Evolutionary conservation across 2,329 filamentous ascomycete genomes (phyloP).

Genomic region (Alternaria alternata): DNA sequence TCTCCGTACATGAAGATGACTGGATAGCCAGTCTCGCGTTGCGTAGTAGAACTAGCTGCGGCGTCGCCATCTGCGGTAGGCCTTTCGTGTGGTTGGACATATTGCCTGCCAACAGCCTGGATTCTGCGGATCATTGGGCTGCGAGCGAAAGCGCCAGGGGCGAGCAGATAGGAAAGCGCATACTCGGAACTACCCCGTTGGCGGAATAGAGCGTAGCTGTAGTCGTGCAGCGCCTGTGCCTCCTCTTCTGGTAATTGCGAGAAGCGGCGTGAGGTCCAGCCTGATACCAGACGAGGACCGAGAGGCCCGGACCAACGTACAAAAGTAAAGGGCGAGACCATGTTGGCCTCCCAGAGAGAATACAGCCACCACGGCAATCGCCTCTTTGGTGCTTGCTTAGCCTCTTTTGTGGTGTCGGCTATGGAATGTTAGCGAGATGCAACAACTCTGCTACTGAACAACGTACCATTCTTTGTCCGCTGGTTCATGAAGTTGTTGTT

Average conservation of each 20-base stretch:
- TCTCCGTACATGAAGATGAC: conserved; percentile 96
- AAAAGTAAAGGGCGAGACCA: conserved; percentile 88
- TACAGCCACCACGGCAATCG: conserved; percentile 85
- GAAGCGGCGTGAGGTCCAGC: conserved; percentile 93
- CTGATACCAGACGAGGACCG: conserved; percentile 89
- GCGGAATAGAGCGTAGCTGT: conserved; percentile 92
- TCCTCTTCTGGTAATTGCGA: conserved; percentile 84
- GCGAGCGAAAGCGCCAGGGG: conserved; percentile 90
- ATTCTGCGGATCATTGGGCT: conserved; percentile 88
- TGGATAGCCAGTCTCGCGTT: conserved; percentile 73
- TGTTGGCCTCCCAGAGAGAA: conserved; percentile 95
- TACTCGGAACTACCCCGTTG: conserved; percentile 94
- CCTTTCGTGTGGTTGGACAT: conserved; percentile 43
- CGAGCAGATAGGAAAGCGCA: conserved; percentile 88
- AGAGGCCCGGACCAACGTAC: conserved; percentile 88
- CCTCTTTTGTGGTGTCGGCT: conserved; percentile 39
- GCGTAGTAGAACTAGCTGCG: conserved; percentile 18
- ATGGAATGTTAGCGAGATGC: neutral
- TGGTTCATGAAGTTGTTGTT: conserved; percentile 66
- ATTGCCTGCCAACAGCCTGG: conserved; percentile 82
- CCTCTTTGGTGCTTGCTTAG: conserved; percentile 60
- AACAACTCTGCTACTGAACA: too few relatives aligned
- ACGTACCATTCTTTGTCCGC: conserved; percentile 47
- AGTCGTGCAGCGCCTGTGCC: conserved; percentile 85
- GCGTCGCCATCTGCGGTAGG: conserved; percentile 38